Percentiles rank a stretch among this genome's conserved stretches.
These are phyloP conservation scores for Roridomyces roridus DNA, from an alignment of 768 basidiomycete genomes.

Conservation along the genomic window DNA sequence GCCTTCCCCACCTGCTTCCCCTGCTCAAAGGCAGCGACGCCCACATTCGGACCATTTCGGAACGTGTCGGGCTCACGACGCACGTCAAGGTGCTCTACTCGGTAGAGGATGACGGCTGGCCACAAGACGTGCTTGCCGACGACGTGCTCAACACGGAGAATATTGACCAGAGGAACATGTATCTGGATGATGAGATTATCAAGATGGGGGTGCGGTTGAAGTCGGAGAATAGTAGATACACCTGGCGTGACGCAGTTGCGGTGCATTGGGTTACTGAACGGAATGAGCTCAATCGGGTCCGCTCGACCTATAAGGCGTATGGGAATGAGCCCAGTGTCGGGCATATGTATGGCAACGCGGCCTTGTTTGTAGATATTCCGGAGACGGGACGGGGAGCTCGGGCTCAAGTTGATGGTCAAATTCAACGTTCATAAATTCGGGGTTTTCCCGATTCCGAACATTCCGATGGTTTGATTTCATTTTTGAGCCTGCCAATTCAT, in stretches of 20 bases:
- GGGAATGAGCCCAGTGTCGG: not conserved
- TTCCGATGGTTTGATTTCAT: no score
- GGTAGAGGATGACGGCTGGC: no score
- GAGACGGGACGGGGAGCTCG: no score
- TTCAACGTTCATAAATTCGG: no score
- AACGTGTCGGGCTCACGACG: conserved; percentile 1
- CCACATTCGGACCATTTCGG: no score
- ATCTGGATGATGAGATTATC: no score
- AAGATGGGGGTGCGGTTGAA: no score
- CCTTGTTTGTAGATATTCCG: conserved; percentile 2
- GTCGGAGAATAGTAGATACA: no score
- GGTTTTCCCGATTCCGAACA: no score
- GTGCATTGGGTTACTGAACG: conserved; percentile 5
- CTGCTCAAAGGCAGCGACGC: conserved; percentile 16
- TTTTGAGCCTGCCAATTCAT: no score
- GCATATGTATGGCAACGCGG: conserved; percentile 4
- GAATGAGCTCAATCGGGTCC: not conserved
- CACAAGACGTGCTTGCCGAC: not conserved
- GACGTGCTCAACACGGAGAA: not conserved
- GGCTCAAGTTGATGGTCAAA: no score
- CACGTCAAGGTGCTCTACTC: conserved; percentile 5
- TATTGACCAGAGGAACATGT: not conserved
- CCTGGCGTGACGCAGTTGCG: no score
- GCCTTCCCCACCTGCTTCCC: not conserved
- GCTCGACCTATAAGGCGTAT: not conserved